phyloP scores from a whole-genome alignment of 108 stramenopile genomes.

The Conticribra guillardii region DNA sequence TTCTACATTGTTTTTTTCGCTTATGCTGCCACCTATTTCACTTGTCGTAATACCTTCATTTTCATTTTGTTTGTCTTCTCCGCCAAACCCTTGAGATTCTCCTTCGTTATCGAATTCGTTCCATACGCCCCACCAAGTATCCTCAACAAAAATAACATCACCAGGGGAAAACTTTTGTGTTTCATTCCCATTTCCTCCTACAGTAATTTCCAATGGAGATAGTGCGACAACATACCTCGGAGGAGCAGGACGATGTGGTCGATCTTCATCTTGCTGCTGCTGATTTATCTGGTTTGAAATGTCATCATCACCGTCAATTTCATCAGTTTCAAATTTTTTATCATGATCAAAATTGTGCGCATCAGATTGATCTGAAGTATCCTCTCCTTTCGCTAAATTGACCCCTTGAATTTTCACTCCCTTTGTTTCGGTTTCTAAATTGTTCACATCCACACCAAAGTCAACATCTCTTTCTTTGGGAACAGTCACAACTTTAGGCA shows the following conservation, averaged over 20 bases:
- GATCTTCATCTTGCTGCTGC: neutral
- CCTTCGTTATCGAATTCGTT: constrained; percentile 8
- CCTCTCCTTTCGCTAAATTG: no score
- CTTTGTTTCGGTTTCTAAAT: no score
- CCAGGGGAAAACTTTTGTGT: constrained; percentile 45
- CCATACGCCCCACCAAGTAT: constrained; percentile 48
- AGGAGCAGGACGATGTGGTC: constrained; percentile 35
- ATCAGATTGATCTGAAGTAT: no score
- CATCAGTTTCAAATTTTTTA: constrained; percentile 2
- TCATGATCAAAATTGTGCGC: no score
- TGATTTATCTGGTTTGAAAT: no score
- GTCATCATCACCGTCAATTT: neutral
- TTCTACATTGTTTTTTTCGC: no score
- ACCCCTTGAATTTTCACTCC: no score
- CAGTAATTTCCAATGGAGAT: constrained; percentile 46
- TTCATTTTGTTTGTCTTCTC: neutral
- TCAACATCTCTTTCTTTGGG: constrained; percentile 3
- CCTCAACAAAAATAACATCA: constrained; percentile 48
- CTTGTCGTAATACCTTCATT: no score
- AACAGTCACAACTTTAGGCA: neutral
- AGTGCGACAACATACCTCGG: constrained; percentile 41
- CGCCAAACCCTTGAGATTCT: neutral
- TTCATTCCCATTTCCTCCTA: constrained; percentile 47
- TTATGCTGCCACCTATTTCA: no score
- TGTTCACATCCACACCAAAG: neutral